phyloP scores from a whole-genome alignment of 2,329 filamentous ascomycete genomes.

The Fusarium bulbicola region DNA sequence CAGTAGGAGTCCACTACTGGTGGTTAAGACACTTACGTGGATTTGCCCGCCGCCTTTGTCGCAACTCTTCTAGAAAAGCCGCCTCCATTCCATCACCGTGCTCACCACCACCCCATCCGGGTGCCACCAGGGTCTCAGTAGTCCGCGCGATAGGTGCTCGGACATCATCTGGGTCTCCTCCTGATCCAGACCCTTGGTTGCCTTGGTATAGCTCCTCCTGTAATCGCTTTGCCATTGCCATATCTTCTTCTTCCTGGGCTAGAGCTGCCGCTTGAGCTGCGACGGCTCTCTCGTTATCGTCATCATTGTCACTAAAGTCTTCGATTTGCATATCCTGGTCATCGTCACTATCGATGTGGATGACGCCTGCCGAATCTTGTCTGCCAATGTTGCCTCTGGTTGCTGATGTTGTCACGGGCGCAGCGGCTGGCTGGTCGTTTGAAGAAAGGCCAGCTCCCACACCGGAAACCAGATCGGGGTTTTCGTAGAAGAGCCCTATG shows the following conservation, averaged over 20 bases:
- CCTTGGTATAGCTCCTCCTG: slow-evolving; percentile 90
- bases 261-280: slow-evolving; percentile 52
- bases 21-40: slow-evolving; percentile 42
- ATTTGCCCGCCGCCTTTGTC: slow-evolving; percentile 51
- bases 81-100: slow-evolving; percentile 62
- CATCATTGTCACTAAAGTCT: slow-evolving; percentile 50
- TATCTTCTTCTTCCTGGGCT: slow-evolving; percentile 83
- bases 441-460: slow-evolving; percentile 47
- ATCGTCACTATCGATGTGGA: slow-evolving; percentile 64
- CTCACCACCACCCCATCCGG: slow-evolving; percentile 60
- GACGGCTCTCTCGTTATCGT: slow-evolving; percentile 53
- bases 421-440: slow-evolving; percentile 9
- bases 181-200: slow-evolving; percentile 47
- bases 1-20: not conserved
- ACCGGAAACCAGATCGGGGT: slow-evolving; percentile 71
- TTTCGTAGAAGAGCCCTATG: slow-evolving; percentile 90
- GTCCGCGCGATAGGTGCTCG: slow-evolving; percentile 91
- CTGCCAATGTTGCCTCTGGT: slow-evolving; percentile 42
- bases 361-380: slow-evolving; percentile 54
- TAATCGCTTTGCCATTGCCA: slow-evolving; percentile 87
- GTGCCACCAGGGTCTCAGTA: slow-evolving; percentile 89
- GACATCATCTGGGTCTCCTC: slow-evolving; percentile 66
- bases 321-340: slow-evolving; percentile 56
- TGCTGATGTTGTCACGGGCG: slow-evolving; percentile 41
- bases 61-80: slow-evolving; percentile 73